phyloP scores from a whole-genome alignment of 257 asterid species.

The Jacaranda copaia region DNA sequence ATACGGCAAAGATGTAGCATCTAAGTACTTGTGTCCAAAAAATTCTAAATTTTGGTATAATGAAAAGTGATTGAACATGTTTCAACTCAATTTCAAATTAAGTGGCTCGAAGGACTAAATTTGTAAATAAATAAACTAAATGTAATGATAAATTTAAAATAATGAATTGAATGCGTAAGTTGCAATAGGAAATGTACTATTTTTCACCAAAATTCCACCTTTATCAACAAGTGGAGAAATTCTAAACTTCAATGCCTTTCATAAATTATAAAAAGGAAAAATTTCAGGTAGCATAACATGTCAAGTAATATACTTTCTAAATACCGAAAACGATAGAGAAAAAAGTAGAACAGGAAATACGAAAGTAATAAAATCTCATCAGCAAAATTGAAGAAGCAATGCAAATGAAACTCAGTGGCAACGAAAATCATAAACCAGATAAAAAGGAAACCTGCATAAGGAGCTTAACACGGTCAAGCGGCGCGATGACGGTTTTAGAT shows the following conservation, averaged over 20 bases:
- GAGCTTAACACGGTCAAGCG: slow-evolving; percentile 85
- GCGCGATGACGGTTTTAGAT: slow-evolving; percentile 79
- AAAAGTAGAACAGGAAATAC: not conserved
- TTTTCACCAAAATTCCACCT: not conserved
- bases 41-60: no score
- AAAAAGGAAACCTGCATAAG: slow-evolving; percentile 69
- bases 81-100: no score
- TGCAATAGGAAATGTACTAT: no score
- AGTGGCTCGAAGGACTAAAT: no score
- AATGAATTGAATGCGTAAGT: no score
- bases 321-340: not conserved
- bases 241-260: not conserved
- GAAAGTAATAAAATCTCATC: slow-evolving; percentile 5
- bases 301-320: not conserved
- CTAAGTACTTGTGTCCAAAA: no score
- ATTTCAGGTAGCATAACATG: slow-evolving; percentile 1
- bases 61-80: no score
- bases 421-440: slow-evolving; percentile 18
- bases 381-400: slow-evolving; percentile 17
- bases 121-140: no score
- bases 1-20: no score
- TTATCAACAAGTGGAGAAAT: not conserved
- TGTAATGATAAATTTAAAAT: no score
- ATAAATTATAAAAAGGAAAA: not conserved
- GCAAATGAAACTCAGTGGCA: slow-evolving; percentile 21